Conservation (phyloP, 495 filamentous ascomycete genomes). For the Lasiosphaeria hispida region DNA sequence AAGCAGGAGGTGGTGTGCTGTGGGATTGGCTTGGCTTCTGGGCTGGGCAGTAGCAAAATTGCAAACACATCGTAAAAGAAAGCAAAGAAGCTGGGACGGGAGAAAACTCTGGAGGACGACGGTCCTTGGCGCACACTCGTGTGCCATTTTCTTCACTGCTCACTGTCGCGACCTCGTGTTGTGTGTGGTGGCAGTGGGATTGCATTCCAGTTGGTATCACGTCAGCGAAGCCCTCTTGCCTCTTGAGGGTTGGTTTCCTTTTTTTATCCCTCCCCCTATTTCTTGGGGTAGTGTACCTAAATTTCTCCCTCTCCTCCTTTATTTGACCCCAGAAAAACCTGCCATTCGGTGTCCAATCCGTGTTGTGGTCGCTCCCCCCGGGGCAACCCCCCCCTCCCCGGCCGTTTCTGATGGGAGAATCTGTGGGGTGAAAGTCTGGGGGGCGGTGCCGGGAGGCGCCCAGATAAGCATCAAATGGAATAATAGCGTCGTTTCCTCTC, state of each 20-base stretch:
- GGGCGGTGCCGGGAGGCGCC: constrained; percentile 11
- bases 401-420: constrained; percentile 3
- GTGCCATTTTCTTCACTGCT: background rate
- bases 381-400: background rate
- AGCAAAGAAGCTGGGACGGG: too few relatives aligned
- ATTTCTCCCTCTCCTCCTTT: background rate
- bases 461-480: constrained; percentile 12
- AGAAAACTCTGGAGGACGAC: too few relatives aligned
- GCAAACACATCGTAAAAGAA: too few relatives aligned
- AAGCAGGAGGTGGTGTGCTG: background rate
- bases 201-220: constrained; percentile 20
- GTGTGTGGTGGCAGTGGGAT: constrained; percentile 11
- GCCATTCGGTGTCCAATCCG: constrained; percentile 16
- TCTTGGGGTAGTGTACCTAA: background rate
- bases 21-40: background rate
- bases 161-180: background rate
- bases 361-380: background rate
- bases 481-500: background rate
- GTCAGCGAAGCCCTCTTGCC: constrained; percentile 16
- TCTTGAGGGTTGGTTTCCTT: background rate
- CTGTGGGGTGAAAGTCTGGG: constrained; percentile 17
- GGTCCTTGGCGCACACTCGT: too few relatives aligned
- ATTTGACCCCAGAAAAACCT: constrained; percentile 20
- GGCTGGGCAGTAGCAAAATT: too few relatives aligned
- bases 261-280: constrained; percentile 2